Conservation (phyloP, 2,329 filamentous ascomycete species). For the Aspergillus sp. region DNA sequence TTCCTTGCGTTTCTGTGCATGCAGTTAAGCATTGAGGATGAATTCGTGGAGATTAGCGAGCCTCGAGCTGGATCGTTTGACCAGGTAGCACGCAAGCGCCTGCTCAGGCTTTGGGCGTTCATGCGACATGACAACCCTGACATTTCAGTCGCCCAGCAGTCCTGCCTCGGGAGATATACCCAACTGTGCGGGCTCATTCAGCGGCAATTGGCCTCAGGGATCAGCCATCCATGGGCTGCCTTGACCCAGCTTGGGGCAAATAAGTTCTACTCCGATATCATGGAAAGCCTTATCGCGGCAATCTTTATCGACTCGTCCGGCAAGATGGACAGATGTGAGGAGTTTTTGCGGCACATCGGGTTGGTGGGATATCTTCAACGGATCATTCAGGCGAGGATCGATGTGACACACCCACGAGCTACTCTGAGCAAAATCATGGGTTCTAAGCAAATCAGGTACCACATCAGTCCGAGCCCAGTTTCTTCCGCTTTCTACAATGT, state of each 20-base stretch:
- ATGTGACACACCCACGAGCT: too few species aligned
- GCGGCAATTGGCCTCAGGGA: background rate
- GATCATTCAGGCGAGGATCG: too few species aligned
- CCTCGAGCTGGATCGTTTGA: background rate
- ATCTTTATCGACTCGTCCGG: slow-evolving; percentile 9
- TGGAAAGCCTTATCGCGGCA: slow-evolving; percentile 10
- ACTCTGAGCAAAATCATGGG: too few species aligned
- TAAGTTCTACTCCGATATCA: slow-evolving; percentile 13
- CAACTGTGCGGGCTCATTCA: slow-evolving; percentile 5
- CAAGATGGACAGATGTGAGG: slow-evolving; percentile 5
- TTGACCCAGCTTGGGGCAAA: slow-evolving; percentile 8
- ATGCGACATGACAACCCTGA: slow-evolving; percentile 11
- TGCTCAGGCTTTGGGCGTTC: slow-evolving; percentile 1
- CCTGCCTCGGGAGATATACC: slow-evolving; percentile 5
- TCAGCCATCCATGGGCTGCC: slow-evolving; percentile 10
- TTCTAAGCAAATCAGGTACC: too few species aligned
- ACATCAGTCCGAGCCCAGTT: too few species aligned
- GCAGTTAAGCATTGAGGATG: slow-evolving; percentile 2
- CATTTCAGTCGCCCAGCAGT: slow-evolving; percentile 1
- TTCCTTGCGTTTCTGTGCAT: slow-evolving; percentile 10
- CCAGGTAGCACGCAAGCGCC: background rate
- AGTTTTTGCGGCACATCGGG: background rate
- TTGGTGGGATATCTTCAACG: too few species aligned
- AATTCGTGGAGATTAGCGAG: background rate
- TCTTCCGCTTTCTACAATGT: too few species aligned